phyloP scores from a whole-genome alignment of 208 protist genomes.

The Sergeia podlipaevii region DNA sequence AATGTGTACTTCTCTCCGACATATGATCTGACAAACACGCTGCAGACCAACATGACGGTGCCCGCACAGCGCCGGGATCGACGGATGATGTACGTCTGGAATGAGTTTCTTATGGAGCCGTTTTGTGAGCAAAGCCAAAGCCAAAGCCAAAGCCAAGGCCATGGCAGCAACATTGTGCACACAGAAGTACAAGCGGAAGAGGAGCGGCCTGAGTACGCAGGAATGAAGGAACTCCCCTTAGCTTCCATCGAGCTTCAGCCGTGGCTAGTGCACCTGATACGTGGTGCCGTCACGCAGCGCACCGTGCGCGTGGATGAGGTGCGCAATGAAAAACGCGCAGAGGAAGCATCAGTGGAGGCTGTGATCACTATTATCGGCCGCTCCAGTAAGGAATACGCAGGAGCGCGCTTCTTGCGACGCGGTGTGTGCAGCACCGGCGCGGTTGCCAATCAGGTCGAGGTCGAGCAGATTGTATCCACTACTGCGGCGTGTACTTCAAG shows the following conservation, averaged over 20 bases:
- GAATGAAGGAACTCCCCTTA: background rate
- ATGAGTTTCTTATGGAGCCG: constrained; percentile 78
- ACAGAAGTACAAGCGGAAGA: constrained; percentile 4
- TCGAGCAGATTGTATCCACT: constrained; percentile 90
- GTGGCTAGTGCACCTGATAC: constrained; percentile 29
- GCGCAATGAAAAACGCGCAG: background rate
- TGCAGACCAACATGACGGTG: constrained; percentile 93
- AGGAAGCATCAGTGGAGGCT: background rate
- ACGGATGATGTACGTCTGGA: constrained; percentile 82
- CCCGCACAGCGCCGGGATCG: constrained; percentile 4
- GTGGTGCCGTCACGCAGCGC: constrained; percentile 32
- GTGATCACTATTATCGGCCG: constrained; percentile 91
- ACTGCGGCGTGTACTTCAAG: too few relatives aligned
- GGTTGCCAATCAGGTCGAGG: constrained; percentile 88
- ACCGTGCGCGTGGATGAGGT: background rate
- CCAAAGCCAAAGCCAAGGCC: background rate
- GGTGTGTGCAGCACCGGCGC: constrained; percentile 84
- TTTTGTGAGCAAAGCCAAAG: constrained; percentile 17
- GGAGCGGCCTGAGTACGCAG: background rate
- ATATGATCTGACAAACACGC: constrained; percentile 94
- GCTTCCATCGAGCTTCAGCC: constrained; percentile 11
- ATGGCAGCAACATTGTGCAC: too few relatives aligned
- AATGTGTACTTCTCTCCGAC: constrained; percentile 96
- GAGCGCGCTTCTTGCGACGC: constrained; percentile 94
- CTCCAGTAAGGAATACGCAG: constrained; percentile 89